phyloP scores from a whole-genome alignment of 371 early-diverging fungal genomes.

The Mortierella sp. region DNA sequence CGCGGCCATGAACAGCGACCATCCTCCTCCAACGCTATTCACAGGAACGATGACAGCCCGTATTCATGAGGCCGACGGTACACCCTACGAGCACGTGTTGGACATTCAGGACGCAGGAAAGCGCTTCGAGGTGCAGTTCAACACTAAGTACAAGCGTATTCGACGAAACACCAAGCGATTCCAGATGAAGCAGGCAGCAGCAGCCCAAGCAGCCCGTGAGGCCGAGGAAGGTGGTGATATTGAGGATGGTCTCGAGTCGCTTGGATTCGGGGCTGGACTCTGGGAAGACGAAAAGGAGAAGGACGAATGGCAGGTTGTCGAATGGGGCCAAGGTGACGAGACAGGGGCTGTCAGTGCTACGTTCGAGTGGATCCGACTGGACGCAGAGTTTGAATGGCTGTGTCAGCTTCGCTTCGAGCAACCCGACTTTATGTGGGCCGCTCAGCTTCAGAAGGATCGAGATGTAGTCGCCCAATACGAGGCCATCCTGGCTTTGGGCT shows the following conservation, averaged over 20 bases:
- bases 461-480: constrained; percentile 98
- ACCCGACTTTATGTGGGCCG: constrained; percentile 97
- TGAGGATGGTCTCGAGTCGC: constrained; percentile 64
- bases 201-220: constrained; percentile 84
- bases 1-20: constrained; percentile 28
- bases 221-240: constrained; percentile 77
- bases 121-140: constrained; percentile 92
- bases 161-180: constrained; percentile 88
- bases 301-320: constrained; percentile 81
- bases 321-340: constrained; percentile 89
- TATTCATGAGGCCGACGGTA: constrained; percentile 95
- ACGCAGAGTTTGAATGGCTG: constrained; percentile 97
- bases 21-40: constrained; percentile 61
- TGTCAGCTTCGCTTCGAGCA: constrained; percentile 92
- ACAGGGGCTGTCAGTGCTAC: constrained; percentile 79
- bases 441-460: constrained; percentile 93
- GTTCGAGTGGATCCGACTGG: constrained; percentile 98
- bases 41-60: constrained; percentile 91
- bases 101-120: constrained; percentile 82
- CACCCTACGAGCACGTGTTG: constrained; percentile 93
- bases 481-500: constrained; percentile 78
- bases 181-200: constrained; percentile 82
- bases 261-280: constrained; percentile 78
- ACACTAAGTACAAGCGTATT: constrained; percentile 97
- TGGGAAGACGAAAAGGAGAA: constrained; percentile 80